Evolutionary conservation across 2,329 filamentous ascomycete species (phyloP), one percentile per base, ranked within the genome.

Genomic region (Fusarium nanum): DNA sequence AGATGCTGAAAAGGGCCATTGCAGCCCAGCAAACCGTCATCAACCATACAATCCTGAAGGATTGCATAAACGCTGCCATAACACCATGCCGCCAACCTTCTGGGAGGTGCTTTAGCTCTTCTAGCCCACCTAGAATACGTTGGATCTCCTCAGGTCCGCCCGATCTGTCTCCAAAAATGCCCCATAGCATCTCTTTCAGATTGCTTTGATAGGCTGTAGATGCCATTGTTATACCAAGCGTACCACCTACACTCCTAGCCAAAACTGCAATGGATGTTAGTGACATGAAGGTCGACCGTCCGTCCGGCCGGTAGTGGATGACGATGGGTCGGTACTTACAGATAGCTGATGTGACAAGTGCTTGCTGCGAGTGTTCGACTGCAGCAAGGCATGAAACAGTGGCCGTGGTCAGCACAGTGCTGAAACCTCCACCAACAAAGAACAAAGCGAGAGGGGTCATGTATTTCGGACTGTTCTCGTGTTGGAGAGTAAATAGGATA

Each of bases 371-470:
- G 16, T 63, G 57, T 16, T 55, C 62, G 7, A 67, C 57, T 3
- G 62, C 53, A 0, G 65, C 62, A 3, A 68, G 23, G 28, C 52
- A 58, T 6, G 65, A 63, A 28, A 57, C 34, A 16, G 58, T 58
- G 3, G 62, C 58, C 7, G 49, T 54, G 6, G 25, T 63, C 7
- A 96, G 83, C 85, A 93, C 92, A 32, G 87, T 88, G 46, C 91
- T 91, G 72, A 93, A 93, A 3, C 91, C 89, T 2, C 84, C 78
- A 12, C 93, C 92, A 18, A 87, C 78, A 18, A 93, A 78, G 60
- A 91, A 85, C 13, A 57, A 44, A 6, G 42, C 52, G 4, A 57
- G 6, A 8, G 52, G 48, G 28, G 52, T 60, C 25, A 57, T 20
- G 34, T 54, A 60, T 5, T 20, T 16, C 6, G 52, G 25, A 30